Conservation (phyloP, 192 early-diverging fungal species). For the Endogone sp. region DNA sequence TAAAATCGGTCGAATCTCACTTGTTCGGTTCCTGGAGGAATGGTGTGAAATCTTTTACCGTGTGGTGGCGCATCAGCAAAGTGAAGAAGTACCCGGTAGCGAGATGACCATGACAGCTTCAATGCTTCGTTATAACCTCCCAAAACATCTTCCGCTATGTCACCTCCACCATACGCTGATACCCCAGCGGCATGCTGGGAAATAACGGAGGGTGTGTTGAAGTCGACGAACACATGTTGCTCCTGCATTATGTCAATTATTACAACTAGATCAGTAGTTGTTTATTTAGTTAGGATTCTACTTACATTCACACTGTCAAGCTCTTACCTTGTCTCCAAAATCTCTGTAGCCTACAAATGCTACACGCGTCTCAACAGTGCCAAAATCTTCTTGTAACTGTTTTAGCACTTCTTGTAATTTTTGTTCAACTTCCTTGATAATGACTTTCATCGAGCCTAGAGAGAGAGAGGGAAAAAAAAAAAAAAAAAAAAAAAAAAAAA, state of each 20-base stretch:
- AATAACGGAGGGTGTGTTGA: background rate
- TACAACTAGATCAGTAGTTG: too few species aligned
- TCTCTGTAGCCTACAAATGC: background rate
- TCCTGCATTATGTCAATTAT: too few species aligned
- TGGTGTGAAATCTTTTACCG: background rate
- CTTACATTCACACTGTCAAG: background rate
- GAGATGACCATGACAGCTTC: background rate
- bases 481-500: background rate
- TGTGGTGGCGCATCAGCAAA: background rate
- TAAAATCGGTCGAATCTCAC: background rate
- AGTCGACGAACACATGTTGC: background rate
- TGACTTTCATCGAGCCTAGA: background rate
- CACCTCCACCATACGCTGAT: background rate
- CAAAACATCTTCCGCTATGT: background rate
- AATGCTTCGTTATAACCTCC: background rate
- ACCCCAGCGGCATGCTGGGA: background rate
- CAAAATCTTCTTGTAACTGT: background rate
- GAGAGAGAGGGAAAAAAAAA: background rate
- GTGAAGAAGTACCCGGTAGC: background rate
- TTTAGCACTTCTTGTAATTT: background rate
- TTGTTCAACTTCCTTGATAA: background rate
- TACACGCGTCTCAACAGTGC: background rate
- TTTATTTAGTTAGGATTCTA: too few species aligned
- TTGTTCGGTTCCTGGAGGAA: background rate
- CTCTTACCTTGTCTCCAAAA: background rate